phyloP scores from a whole-genome alignment of 2,329 filamentous ascomycete genomes.

The Coniochaeta sp. region DNA sequence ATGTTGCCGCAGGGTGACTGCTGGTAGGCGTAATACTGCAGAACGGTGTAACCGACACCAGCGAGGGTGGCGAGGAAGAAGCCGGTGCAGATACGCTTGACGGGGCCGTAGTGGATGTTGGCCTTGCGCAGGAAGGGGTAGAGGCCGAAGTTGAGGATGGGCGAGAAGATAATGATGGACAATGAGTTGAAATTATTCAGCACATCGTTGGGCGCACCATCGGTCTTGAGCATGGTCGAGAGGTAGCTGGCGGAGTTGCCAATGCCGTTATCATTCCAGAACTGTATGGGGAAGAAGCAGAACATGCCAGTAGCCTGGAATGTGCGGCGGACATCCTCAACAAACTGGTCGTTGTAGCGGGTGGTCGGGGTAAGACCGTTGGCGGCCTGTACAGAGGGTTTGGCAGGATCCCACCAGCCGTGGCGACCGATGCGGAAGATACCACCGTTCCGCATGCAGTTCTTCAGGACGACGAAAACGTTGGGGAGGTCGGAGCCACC shows the following conservation, averaged over 20 bases:
- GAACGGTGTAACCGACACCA: constrained; percentile 32
- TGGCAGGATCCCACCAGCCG: constrained; percentile 53
- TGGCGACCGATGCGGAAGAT: constrained; percentile 28
- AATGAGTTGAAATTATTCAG: constrained; percentile 43
- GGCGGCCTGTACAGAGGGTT: constrained; percentile 45
- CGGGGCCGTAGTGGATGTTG: constrained; percentile 37
- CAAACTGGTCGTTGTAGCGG: constrained; percentile 59
- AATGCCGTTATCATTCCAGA: constrained; percentile 38
- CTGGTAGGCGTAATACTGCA: constrained; percentile 35
- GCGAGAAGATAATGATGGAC: constrained; percentile 31
- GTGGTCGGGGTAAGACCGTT: constrained; percentile 27
- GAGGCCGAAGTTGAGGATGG: constrained; percentile 25
- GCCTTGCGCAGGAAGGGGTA: constrained; percentile 35
- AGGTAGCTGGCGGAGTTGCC: constrained; percentile 40
- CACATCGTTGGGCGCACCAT: constrained; percentile 43
- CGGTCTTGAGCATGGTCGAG: constrained; percentile 38
- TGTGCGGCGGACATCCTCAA: constrained; percentile 57
- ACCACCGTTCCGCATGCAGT: constrained; percentile 32
- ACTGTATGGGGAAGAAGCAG: constrained; percentile 42
- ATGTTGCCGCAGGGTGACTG: constrained; percentile 32
- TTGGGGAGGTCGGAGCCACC: constrained; percentile 37
- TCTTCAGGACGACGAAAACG: constrained; percentile 31
- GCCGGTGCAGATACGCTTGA: constrained; percentile 43
- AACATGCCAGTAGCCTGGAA: constrained; percentile 55
- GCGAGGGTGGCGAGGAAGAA: constrained; percentile 40